These are phyloP conservation scores for Ogataea degrootiae DNA, from an alignment of 805 yeast species.

Conservation along the genomic window DNA sequence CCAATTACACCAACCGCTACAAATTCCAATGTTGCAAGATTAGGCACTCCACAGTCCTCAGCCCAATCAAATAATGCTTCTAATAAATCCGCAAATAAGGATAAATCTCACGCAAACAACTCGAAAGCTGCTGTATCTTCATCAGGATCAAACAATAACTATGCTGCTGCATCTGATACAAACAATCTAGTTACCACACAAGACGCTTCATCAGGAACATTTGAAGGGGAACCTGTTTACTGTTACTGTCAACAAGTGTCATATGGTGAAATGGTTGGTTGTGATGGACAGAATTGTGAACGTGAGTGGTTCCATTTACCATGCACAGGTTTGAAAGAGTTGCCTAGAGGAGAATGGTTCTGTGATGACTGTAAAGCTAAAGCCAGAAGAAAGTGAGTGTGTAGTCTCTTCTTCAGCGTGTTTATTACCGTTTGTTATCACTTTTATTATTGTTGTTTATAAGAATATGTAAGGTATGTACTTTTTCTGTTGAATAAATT, in stretches of 20 bases:
- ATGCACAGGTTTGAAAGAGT: slow-evolving; percentile 79
- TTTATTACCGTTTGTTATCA: too few species aligned
- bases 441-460: not conserved
- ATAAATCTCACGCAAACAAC: slow-evolving; percentile 5
- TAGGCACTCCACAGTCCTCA: not conserved
- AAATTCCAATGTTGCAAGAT: not conserved
- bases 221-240: slow-evolving; percentile 67
- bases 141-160: not conserved
- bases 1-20: slow-evolving; percentile 1
- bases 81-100: slow-evolving; percentile 1
- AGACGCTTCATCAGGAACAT: not conserved
- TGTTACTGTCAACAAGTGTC: slow-evolving; percentile 97
- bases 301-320: slow-evolving; percentile 96
- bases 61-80: not conserved
- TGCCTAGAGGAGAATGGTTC: slow-evolving; percentile 85
- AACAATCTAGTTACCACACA: not conserved
- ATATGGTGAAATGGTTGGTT: slow-evolving; percentile 98
- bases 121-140: not conserved
- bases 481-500: too few species aligned
- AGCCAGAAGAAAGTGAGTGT: slow-evolving; percentile 5
- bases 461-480: too few species aligned
- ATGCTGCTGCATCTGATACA: not conserved
- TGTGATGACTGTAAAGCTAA: slow-evolving; percentile 57
- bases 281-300: slow-evolving; percentile 91
- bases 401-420: too few species aligned